Base-by-base conservation (phyloP, 2,329 filamentous ascomycete species). In the Aschersonia sp. region DNA sequence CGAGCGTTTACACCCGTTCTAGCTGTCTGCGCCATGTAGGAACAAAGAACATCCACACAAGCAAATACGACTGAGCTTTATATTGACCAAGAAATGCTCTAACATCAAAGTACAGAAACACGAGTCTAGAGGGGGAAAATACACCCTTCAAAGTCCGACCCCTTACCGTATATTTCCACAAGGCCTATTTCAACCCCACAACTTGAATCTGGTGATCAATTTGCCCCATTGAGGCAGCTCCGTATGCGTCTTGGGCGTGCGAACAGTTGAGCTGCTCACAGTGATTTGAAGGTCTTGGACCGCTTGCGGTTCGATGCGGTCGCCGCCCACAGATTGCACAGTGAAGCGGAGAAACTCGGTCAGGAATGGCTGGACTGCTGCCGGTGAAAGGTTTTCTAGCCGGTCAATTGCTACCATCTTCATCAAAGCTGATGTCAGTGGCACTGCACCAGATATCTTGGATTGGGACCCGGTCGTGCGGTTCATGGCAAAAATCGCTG, bases 401-500 rank as follows among this genome's bases (percentile, higher is more conserved):
- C 54, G 54, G 5, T 65, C 63, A 0, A 55, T 55, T 1, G 58
- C 58, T 4, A 74, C 61, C 56, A 68, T 63, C 44, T 65, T 62
- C 51, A 73, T 61, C 47, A 79, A 56, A 3, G 68, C 65, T 5
- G 66, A 65, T 2, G 75, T 78, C 51, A 79, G 55, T 1, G 75
- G 75, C 9, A 76, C 60, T 0, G 73, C 71, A 1, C 74, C 72
- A 1, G 72, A 67, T 12, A 74, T 64, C 45, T 64, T 63, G 31
- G 58, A 59, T 6, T 55, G 47, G 0, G 60, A 61, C 41, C 56
- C 61, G 30, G 59, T 61, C 50, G 56, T 60, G 28, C 60, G 56
- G 31, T 59, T 57, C 61, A 68, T 67, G 20, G 72, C 65, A 52
- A 80, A 78, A 10, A 80, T 66, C 12, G 73, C 75, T 53, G 82